Base-by-base conservation (phyloP, 2,329 filamentous ascomycete species). In the Aspergillus luchuensis region DNA sequence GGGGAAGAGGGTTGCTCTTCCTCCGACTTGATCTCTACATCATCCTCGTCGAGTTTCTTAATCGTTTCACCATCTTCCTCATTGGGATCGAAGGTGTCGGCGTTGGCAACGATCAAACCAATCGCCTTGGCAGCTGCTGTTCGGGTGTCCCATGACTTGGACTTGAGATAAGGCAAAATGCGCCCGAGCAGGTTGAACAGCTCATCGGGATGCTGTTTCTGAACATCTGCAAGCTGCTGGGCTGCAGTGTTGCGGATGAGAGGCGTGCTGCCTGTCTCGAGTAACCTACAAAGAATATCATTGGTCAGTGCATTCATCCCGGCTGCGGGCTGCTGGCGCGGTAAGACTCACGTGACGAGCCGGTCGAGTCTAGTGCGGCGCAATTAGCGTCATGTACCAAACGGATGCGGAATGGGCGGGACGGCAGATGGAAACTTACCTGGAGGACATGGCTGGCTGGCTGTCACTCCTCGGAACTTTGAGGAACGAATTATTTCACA, bases 141-240 rank as follows among this genome's bases (percentile, higher is more conserved):
- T 68, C 96, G 85, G 25, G 95, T 99, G 73, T 99, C 95, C 95
- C 95, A 99, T 73, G 93, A 94, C 75, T 94, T 97, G 68, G 95
- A 94, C 60, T 91, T 88, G 30, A 99, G 84, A 76, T 97, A 99
- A 1, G 95, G 94, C n/a, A 99, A 89, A 33, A 99, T 93, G 62
- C 94, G 86, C 30, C 92, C 94, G 11, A 99, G 84, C 6, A 99
- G 85, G 73, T 98, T 97, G 79, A 98, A 98, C 1, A 99, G 83
- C 76, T 99, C 96, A 79, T 99, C 94, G 0, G 95, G 95, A 71
- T 98, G 95, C 76, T 95, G 91, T 75, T 97, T 98, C 79, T 99
- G 96, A 77, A 97, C 95, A 79, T 99, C 95, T 63, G 93, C 95
- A 65, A 99, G 85, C 79, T 99, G 95, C 73, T 96, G 92, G 63